phyloP scores from a whole-genome alignment of 73 alveolate genomes.

The Paramecium biaurelia region DNA sequence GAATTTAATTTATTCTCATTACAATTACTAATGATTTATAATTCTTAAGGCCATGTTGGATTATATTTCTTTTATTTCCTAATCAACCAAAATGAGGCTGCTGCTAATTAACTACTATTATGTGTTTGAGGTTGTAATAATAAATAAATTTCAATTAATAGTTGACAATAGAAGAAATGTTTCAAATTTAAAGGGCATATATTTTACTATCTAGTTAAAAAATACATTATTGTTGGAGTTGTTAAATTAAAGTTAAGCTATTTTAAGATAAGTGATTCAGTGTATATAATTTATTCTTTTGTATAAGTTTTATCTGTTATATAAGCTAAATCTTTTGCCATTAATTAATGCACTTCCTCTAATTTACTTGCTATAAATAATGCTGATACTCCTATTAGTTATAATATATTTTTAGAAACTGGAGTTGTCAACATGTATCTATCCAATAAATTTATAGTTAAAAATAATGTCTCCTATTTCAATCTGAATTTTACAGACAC shows the following conservation, averaged over 20 bases:
- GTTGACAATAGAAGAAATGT: neutral
- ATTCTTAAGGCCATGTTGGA: slow-evolving; percentile 14
- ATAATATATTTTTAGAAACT: slow-evolving; percentile 25
- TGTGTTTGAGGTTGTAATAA: neutral
- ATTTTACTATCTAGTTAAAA: slow-evolving; percentile 68
- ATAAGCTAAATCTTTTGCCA: slow-evolving; percentile 90
- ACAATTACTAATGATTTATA: neutral
- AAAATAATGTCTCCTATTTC: slow-evolving; percentile 73
- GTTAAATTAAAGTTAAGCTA: slow-evolving; percentile 83
- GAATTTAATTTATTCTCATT: neutral
- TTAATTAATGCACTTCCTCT: slow-evolving; percentile 65
- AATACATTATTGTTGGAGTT: slow-evolving; percentile 69
- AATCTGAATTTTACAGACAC: slow-evolving; percentile 76
- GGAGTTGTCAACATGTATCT: slow-evolving; percentile 67
- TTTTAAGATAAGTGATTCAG: slow-evolving; percentile 87
- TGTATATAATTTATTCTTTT: slow-evolving; percentile 83
- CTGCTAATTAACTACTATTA: neutral
- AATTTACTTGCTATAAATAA: slow-evolving; percentile 62
- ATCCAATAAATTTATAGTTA: slow-evolving; percentile 76
- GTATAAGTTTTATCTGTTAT: slow-evolving; percentile 95
- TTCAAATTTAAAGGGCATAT: slow-evolving; percentile 54
- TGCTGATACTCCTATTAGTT: slow-evolving; percentile 61
- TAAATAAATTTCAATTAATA: neutral
- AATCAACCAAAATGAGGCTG: neutral
- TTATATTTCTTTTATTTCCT: neutral